Conservation (phyloP, 108 stramenopile species). For the Craspedostauros australis region DNA sequence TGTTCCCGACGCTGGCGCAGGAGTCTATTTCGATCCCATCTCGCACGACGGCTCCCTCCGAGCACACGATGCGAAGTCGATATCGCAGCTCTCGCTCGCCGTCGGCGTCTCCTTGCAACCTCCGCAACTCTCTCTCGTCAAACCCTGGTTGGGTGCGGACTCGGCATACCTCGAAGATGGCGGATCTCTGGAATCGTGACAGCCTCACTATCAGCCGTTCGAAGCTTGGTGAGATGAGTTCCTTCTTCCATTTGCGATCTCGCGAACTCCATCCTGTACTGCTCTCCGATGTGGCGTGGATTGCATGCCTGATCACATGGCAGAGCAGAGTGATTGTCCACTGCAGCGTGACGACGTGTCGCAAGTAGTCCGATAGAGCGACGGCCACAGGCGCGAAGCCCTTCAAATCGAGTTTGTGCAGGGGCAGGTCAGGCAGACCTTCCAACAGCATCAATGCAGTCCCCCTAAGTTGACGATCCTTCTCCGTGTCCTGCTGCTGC, state of each 20-base stretch:
- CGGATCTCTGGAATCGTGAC: conserved; percentile 50
- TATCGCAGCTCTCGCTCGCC: conserved; percentile 39
- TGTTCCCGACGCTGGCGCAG: conserved; percentile 72
- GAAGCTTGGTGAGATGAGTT: conserved; percentile 49
- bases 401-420: conserved; percentile 35
- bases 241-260: conserved; percentile 70
- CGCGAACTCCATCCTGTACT: conserved; percentile 39
- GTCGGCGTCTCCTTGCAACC: conserved; percentile 19
- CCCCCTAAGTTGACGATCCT: too few species aligned
- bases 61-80: conserved; percentile 76
- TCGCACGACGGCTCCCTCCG: conserved; percentile 85
- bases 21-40: conserved; percentile 90
- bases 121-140: conserved; percentile 40
- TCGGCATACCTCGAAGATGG: conserved; percentile 64
- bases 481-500: conserved; percentile 17
- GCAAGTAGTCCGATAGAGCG: conserved; percentile 32
- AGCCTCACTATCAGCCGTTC: conserved; percentile 36
- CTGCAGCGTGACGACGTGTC: conserved; percentile 44
- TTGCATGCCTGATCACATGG: conserved; percentile 45
- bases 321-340: conserved; percentile 62
- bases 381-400: conserved; percentile 1
- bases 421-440: conserved; percentile 41
- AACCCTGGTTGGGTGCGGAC: conserved; percentile 53
- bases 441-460: conserved; percentile 41
- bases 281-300: conserved; percentile 41